These are phyloP conservation scores for Paramecium sexaurelia DNA, from an alignment of 73 alveolate species.

Conservation along the genomic window DNA sequence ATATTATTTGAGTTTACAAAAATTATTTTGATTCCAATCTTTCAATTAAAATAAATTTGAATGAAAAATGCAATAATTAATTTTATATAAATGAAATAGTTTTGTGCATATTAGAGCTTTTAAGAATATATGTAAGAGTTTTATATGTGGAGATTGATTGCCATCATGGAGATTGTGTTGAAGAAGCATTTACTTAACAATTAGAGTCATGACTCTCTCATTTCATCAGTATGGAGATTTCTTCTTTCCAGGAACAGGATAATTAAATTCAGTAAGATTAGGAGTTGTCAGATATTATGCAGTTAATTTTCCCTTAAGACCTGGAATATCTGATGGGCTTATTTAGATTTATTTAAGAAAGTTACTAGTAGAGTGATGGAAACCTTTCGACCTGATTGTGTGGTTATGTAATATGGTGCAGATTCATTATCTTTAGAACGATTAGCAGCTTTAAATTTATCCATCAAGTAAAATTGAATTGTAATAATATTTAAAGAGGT, in stretches of 20 bases:
- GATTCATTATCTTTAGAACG: conserved; percentile 95
- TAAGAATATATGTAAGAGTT: conserved; percentile 90
- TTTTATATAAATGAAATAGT: conserved; percentile 97
- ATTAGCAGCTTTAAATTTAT: conserved; percentile 92
- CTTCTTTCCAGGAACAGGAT: conserved; percentile 99
- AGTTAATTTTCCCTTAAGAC: conserved; percentile 94
- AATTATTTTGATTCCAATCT: too few species aligned
- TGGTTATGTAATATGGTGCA: conserved; percentile 98
- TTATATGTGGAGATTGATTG: conserved; percentile 97
- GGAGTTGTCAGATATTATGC: conserved; percentile 94
- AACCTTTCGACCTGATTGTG: conserved; percentile 92
- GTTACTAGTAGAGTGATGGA: conserved; percentile 90
- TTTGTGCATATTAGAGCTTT: conserved; percentile 91
- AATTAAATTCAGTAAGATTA: conserved; percentile 88
- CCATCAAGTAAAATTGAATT: conserved; percentile 65
- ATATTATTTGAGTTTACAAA: too few species aligned
- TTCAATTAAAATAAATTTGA: too few species aligned
- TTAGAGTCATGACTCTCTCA: conserved; percentile 95
- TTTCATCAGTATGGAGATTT: conserved; percentile 96
- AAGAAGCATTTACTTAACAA: conserved; percentile 96
- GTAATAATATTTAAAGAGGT: conserved; percentile 72
- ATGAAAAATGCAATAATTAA: too few species aligned
- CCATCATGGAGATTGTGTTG: conserved; percentile 99
- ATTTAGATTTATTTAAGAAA: conserved; percentile 82
- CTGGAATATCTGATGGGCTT: conserved; percentile 97